These are phyloP conservation scores for Elsinoe perseae DNA, from an alignment of 2,329 filamentous ascomycete genomes.

Conservation along the genomic window DNA sequence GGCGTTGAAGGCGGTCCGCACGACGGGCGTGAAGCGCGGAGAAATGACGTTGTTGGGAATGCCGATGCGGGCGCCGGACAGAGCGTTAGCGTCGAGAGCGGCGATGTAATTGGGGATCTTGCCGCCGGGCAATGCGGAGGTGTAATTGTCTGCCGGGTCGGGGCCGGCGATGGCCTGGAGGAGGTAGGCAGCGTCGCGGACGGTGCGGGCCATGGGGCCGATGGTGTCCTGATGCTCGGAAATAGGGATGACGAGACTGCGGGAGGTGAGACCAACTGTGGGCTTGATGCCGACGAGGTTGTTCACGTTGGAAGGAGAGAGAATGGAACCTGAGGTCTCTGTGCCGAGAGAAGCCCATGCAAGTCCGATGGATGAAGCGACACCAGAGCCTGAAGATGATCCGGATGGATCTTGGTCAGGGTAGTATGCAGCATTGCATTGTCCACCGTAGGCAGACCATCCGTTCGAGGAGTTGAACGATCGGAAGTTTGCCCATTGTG, in stretches of 20 bases:
- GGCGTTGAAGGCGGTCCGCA: conserved; percentile 49
- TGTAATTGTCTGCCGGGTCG: conserved; percentile 51
- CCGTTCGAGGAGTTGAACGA: conserved; percentile 52
- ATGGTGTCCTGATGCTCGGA: conserved; percentile 50
- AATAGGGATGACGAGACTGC: conserved; percentile 58
- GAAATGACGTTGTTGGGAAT: conserved; percentile 50
- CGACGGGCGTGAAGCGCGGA: conserved; percentile 31
- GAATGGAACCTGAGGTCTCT: conserved; percentile 58
- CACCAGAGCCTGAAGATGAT: conserved; percentile 55
- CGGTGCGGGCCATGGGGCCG: conserved; percentile 51
- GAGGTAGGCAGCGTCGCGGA: conserved; percentile 51
- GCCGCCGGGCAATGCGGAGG: conserved; percentile 48
- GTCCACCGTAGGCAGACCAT: conserved; percentile 58
- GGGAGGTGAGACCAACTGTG: conserved; percentile 56
- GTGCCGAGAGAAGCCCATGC: conserved; percentile 53
- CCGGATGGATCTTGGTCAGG: conserved; percentile 55
- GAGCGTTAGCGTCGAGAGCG: conserved; percentile 47
- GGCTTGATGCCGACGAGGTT: conserved; percentile 62
- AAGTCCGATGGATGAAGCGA: conserved; percentile 52
- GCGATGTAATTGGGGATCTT: conserved; percentile 53
- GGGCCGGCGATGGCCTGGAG: conserved; percentile 52
- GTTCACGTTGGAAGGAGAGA: conserved; percentile 49
- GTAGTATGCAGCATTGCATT: conserved; percentile 54
- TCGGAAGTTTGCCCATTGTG: conserved; percentile 58
- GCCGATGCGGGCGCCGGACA: conserved; percentile 55